phyloP scores from a whole-genome alignment of 495 filamentous ascomycete species.

The Aspergillus diversus region DNA sequence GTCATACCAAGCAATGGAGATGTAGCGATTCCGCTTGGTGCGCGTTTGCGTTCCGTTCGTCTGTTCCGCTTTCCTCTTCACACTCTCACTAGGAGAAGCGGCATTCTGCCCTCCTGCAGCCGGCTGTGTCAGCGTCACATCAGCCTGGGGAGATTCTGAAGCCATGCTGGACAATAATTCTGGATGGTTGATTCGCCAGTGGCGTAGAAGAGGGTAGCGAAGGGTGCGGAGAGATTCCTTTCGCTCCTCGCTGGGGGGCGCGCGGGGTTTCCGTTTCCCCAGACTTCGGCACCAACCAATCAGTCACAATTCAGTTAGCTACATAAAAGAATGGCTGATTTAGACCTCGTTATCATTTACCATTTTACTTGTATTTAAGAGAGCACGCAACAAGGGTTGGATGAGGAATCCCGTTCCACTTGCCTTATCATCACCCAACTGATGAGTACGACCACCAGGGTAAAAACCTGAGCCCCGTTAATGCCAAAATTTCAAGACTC shows the following conservation, averaged over 20 bases:
- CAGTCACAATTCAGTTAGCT: too few relatives aligned
- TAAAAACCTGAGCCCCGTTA: too few relatives aligned
- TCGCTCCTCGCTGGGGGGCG: conserved; percentile 11
- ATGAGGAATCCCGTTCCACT: too few relatives aligned
- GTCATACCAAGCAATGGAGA: conserved; percentile 86
- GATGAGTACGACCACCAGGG: too few relatives aligned
- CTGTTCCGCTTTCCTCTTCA: conserved; percentile 55
- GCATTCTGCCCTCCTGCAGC: conserved; percentile 31
- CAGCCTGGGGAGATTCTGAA: conserved; percentile 45
- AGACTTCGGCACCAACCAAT: conserved; percentile 34
- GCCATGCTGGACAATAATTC: conserved; percentile 32
- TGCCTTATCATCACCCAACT: too few relatives aligned
- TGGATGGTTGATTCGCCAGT: conserved; percentile 14
- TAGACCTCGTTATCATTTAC: too few relatives aligned
- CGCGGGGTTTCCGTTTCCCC: conserved; percentile 49
- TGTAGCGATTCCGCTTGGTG: conserved; percentile 72
- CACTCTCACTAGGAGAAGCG: conserved; percentile 33
- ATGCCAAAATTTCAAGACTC: too few relatives aligned
- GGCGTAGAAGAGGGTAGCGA: conserved; percentile 25
- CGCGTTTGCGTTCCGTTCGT: conserved; percentile 51
- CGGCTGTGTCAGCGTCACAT: conserved; percentile 30
- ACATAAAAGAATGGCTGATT: too few relatives aligned
- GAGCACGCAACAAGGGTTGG: too few relatives aligned
- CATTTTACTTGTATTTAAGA: too few relatives aligned
- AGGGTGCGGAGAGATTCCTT: conserved; percentile 51